Base-by-base conservation (phyloP, 2,329 filamentous ascomycete species). In the Incumbomyces lentus region DNA sequence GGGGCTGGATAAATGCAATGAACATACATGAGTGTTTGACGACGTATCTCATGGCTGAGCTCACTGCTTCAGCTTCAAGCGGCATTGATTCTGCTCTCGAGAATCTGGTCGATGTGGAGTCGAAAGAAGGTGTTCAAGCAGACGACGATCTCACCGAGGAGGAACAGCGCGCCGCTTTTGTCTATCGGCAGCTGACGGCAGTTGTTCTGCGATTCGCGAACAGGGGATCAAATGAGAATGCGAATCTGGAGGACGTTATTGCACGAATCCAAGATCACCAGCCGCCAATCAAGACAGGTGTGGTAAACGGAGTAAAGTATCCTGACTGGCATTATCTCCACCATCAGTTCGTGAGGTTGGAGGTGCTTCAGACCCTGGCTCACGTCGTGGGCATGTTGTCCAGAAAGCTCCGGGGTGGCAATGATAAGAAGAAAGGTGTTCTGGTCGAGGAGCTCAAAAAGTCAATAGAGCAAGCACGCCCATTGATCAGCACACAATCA, bases 321-420 rank as follows among this genome's bases (percentile, higher is more conserved):
- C 66, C 67, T 1, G 62, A 63, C 2, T 70, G 68, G 68, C 54
- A 60, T 47, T 68, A 64, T 48, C 56, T 70, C 40, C 68, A 71
- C 50, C 45, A 44, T 13, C 57, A 59, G 40, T 62, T 66, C 49
- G 60, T 59, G 12, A 53, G 64, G 13, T 59, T 71, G 14, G 68
- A 71, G 45, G 63, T 64, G 1, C 49, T 69, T 29, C 67, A 67
- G 50, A 63, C 64, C 4, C 40, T 67, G 16, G 62, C 59, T 6
- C 59, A 61, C 33, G 56, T 69, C 29, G 44, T 60, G n/a, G 39
- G 44, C 11, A 31, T 49, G n/a, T 17, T 50, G 17, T 29, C 40
- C 16, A 50, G 47, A 44, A 52, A 49, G 32, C 30, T 43, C 4
- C 43, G 48, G 19, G 19, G 30, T 32, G 32, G 22, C 11, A 54